phyloP scores from a whole-genome alignment of 768 basidiomycete genomes.

The Serpula lacrymans region DNA sequence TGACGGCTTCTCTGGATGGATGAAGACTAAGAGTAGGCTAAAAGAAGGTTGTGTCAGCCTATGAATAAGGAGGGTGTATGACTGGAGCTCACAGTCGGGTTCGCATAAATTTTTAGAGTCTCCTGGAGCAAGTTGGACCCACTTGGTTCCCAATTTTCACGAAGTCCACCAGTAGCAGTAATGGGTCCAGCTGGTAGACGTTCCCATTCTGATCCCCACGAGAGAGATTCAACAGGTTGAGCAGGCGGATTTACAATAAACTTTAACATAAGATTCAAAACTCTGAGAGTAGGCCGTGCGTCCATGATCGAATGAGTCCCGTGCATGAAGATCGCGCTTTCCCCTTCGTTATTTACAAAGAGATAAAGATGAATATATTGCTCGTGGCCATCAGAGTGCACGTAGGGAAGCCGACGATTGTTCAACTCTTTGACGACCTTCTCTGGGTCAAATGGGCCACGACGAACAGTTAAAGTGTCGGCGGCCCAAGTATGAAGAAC shows the following conservation, averaged over 20 bases:
- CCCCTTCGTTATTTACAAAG: constrained; percentile 10
- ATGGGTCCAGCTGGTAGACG: constrained; percentile 24
- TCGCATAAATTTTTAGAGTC: no score
- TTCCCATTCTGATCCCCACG: constrained; percentile 19
- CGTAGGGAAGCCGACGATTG: constrained; percentile 13
- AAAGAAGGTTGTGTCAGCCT: no score
- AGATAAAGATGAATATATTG: constrained; percentile 11
- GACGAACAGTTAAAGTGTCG: constrained; percentile 13
- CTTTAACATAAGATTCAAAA: constrained; percentile 15
- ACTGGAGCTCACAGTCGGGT: no score
- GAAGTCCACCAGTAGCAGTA: constrained; percentile 18
- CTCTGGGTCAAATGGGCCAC: constrained; percentile 10
- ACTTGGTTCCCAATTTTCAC: constrained; percentile 18
- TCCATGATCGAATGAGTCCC: constrained; percentile 19
- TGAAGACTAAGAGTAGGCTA: no score
- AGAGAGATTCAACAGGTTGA: constrained; percentile 1
- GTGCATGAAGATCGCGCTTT: constrained; percentile 21
- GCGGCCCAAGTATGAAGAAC: constrained; percentile 21
- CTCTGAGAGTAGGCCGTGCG: constrained; percentile 17
- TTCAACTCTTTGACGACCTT: constrained; percentile 15
- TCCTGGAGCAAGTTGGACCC: no score
- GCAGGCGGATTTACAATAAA: constrained; percentile 9
- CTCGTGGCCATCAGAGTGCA: constrained; percentile 1
- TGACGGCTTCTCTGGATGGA: no score
- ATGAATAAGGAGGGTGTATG: no score